phyloP scores from a whole-genome alignment of 2,329 filamentous ascomycete species.

The Aspergillus sergii region DNA sequence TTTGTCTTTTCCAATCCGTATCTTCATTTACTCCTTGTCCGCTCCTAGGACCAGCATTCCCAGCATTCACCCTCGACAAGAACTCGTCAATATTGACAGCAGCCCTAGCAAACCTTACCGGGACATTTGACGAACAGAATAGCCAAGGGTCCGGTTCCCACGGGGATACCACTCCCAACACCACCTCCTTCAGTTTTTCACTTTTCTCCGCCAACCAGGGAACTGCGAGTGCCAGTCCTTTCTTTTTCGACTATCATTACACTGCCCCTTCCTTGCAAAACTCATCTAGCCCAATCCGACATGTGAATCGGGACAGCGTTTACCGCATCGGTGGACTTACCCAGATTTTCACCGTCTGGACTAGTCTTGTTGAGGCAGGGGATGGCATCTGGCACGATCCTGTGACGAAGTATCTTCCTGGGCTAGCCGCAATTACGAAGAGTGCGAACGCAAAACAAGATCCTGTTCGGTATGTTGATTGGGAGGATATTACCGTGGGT shows the following conservation, averaged over 20 bases:
- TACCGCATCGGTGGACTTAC: constrained; percentile 40
- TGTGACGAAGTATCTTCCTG: constrained; percentile 44
- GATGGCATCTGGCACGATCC: constrained; percentile 42
- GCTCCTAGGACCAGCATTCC: constrained; percentile 23
- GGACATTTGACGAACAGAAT: background rate
- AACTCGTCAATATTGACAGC: constrained; percentile 7
- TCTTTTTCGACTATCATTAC: constrained; percentile 28
- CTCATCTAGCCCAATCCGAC: background rate
- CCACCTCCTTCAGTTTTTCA: constrained; percentile 24
- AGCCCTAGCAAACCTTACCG: constrained; percentile 10
- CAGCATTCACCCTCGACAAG: constrained; percentile 18
- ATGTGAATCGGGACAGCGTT: constrained; percentile 23
- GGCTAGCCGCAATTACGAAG: constrained; percentile 24
- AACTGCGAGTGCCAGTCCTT: constrained; percentile 14
- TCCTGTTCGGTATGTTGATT: constrained; percentile 10
- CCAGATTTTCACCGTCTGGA: constrained; percentile 42
- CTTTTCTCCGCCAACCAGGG: constrained; percentile 25
- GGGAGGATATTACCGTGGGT: constrained; percentile 26
- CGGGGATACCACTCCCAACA: constrained; percentile 21
- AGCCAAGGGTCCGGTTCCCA: constrained; percentile 10
- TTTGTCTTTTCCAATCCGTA: constrained; percentile 4
- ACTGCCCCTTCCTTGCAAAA: constrained; percentile 19
- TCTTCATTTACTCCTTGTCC: constrained; percentile 26
- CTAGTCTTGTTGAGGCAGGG: constrained; percentile 38
- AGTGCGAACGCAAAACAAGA: background rate